Evolutionary conservation across 331 rosid genomes (phyloP).

Genomic region (Quercus phellos): DNA sequence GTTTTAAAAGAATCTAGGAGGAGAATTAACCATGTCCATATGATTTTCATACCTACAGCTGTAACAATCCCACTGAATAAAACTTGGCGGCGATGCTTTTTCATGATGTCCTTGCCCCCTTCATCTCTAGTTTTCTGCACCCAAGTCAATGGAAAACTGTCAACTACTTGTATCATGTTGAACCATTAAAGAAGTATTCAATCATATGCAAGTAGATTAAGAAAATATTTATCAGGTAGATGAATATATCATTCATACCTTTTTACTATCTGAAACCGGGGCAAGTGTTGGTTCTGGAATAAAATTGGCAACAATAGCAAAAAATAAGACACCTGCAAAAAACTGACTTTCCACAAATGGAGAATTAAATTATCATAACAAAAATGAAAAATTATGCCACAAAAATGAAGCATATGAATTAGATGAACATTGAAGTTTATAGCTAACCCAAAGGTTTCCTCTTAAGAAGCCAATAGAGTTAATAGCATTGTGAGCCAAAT

Average conservation of each 20-base stretch:
- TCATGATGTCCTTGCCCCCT: slow-evolving; percentile 84
- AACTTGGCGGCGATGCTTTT: slow-evolving; percentile 95
- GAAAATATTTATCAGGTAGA: slow-evolving; percentile 11
- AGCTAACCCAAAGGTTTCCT: slow-evolving; percentile 86
- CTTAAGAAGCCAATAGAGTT: slow-evolving; percentile 91
- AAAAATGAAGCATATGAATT: neutral
- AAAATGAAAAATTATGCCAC: slow-evolving; percentile 1
- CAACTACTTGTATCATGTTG: slow-evolving; percentile 24
- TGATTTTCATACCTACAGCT: slow-evolving; percentile 71
- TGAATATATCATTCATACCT: slow-evolving; percentile 41
- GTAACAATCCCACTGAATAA: slow-evolving; percentile 87
- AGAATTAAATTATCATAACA: slow-evolving; percentile 13
- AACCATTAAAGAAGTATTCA: slow-evolving; percentile 12
- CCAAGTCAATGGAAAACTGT: slow-evolving; percentile 37
- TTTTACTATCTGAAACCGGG: slow-evolving; percentile 56
- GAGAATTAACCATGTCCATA: slow-evolving; percentile 18
- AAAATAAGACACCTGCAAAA: slow-evolving; percentile 90
- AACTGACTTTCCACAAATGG: slow-evolving; percentile 46
- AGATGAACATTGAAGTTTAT: slow-evolving; percentile 6
- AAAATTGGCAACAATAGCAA: slow-evolving; percentile 68
- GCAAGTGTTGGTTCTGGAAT: slow-evolving; percentile 85
- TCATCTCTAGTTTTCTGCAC: slow-evolving; percentile 69
- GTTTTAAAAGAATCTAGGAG: slow-evolving; percentile 12
- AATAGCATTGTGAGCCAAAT: slow-evolving; percentile 93
- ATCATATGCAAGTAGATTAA: slow-evolving; percentile 14